Percentiles rank a stretch among this genome's conserved stretches.
phyloP scores from a whole-genome alignment of 1,139 yeast species.

The Saccharomycopsis hybrid region DNA sequence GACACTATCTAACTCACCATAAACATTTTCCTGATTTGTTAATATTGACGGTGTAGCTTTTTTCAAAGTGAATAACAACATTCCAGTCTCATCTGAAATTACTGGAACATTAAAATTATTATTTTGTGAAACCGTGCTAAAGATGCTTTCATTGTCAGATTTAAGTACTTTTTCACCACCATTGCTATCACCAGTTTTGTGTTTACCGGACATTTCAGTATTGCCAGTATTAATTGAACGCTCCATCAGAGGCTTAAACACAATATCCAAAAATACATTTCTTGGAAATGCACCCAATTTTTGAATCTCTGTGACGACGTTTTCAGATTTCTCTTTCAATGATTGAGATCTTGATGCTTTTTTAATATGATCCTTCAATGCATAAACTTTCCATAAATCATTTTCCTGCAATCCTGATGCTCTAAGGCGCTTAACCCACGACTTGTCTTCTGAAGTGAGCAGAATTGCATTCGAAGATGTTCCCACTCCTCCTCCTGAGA shows the following conservation, averaged over 20 bases:
- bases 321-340: not conserved
- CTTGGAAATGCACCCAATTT: slow-evolving; percentile 44
- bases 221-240: too few species aligned
- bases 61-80: slow-evolving; percentile 18
- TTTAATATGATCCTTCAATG: slow-evolving; percentile 59
- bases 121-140: slow-evolving; percentile 1
- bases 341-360: slow-evolving; percentile 40
- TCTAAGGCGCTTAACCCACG: slow-evolving; percentile 65
- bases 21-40: slow-evolving; percentile 52
- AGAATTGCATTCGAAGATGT: slow-evolving; percentile 29
- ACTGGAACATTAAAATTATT: not conserved
- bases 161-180: slow-evolving; percentile 6
- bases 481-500: slow-evolving; percentile 32
- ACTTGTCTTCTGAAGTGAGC: slow-evolving; percentile 53
- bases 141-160: slow-evolving; percentile 12
- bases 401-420: slow-evolving; percentile 63
- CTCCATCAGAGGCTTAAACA: slow-evolving; percentile 33
- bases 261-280: slow-evolving; percentile 61
- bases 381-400: slow-evolving; percentile 80
- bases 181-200: slow-evolving; percentile 1
- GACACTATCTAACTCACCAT: slow-evolving; percentile 46
- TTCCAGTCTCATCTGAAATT: slow-evolving; percentile 4
- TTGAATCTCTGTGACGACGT: slow-evolving; percentile 22
- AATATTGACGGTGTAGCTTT: slow-evolving; percentile 47
- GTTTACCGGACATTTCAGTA: not conserved